Evolutionary conservation across 371 early-diverging fungal genomes (phyloP), one percentile per base, ranked within the genome.

Genomic region (Mortierella sp.): DNA sequence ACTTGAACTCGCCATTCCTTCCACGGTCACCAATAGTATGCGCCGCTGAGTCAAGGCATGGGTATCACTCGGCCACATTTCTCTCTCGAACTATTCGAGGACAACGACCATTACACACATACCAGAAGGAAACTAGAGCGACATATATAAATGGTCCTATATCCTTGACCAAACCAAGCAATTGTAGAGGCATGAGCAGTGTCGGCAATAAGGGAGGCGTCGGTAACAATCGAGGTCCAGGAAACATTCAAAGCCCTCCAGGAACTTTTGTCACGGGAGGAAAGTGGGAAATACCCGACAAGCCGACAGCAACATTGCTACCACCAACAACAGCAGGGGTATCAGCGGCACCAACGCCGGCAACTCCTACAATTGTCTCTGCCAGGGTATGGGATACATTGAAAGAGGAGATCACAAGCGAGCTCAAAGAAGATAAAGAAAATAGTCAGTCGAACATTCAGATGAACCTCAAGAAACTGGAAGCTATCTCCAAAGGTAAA

Each of bases 401-500:
- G 15, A 71, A 67, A 29, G 72, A 60, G 5, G 47, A 40, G n/a
- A 53, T 47, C 13, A 29, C 58, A n/a, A 28, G 31, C 19, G 69
- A 69, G 2, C 59, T 54, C 13, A n/a, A n/a, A n/a, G 28, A 23
- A 3, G 17, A 57, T 28, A 51, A 61, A 2, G 66, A 76, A 61
- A 69, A 57, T 37, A 68, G 58, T 17, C 65, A 64, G n/a, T 32
- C 65, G 13, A 73, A 61, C 28, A 72, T 72, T 29, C 58, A 72
- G 28, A 22, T 53, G 63, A 78, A 72, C 40, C 55, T 72, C 23
- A 72, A 78, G 51, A 78, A 78, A n/a, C 64, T 78, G 26, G 62
- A 72, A 9, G 78, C 73, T 19, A 72, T 78, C 26, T 69, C 73
- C 2, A 72, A 40, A 72, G 78, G 78, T 78, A 70, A 28, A 7